Conservation (phyloP, 2,329 filamentous ascomycete species). For the Fusarium denticulatum region DNA sequence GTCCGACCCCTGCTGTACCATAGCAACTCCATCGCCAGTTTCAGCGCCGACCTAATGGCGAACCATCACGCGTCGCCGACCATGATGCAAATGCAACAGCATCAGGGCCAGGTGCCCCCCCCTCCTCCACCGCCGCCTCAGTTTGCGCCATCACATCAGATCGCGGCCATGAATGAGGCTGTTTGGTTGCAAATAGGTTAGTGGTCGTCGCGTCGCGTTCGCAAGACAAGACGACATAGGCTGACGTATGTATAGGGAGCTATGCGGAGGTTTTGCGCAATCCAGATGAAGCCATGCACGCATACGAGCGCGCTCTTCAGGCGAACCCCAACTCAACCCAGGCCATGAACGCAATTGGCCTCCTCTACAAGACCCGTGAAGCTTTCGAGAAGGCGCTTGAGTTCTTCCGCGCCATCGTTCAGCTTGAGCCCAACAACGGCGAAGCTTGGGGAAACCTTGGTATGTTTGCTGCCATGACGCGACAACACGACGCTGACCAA, state of each 20-base stretch:
- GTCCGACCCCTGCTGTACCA: slow-evolving; percentile 25
- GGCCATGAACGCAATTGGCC: slow-evolving; percentile 93
- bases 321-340: slow-evolving; percentile 89
- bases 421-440: slow-evolving; percentile 87
- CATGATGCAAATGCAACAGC: slow-evolving; percentile 74
- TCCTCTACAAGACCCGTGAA: slow-evolving; percentile 90
- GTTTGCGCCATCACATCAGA: slow-evolving; percentile 74
- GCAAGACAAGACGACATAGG: slow-evolving; percentile 28
- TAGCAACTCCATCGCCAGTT: slow-evolving; percentile 23
- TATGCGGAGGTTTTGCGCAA: slow-evolving; percentile 89
- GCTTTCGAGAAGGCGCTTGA: slow-evolving; percentile 95
- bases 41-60: slow-evolving; percentile 63
- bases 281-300: slow-evolving; percentile 85
- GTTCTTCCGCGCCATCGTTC: slow-evolving; percentile 89
- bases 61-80: slow-evolving; percentile 85
- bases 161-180: slow-evolving; percentile 82
- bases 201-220: slow-evolving; percentile 51
- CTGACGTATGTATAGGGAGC: slow-evolving; percentile 67
- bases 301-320: slow-evolving; percentile 88
- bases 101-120: slow-evolving; percentile 69
- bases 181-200: slow-evolving; percentile 94
- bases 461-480: slow-evolving; percentile 54
- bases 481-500: slow-evolving; percentile 26
- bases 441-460: slow-evolving; percentile 97
- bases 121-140: slow-evolving; percentile 59